Conservation (phyloP, 495 filamentous ascomycete genomes). For the Haplographium delicatum region DNA sequence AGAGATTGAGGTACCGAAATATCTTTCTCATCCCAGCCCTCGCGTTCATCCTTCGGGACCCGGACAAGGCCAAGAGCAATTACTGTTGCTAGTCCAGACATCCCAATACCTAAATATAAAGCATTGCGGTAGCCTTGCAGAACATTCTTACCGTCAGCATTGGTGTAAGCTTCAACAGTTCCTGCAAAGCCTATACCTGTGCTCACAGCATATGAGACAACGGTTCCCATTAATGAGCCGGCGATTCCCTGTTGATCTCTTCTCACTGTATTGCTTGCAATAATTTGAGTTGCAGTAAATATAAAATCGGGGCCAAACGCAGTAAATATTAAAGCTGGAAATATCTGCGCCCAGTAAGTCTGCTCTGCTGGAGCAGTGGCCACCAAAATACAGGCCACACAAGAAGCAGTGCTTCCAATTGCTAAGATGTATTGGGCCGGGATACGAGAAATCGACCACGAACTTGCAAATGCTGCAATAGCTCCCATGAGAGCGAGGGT, state of each 20-base stretch:
- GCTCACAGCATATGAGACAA: slow-evolving; percentile 44
- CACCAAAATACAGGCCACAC: slow-evolving; percentile 35
- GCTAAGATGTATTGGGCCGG: slow-evolving; percentile 47
- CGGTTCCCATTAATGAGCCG: slow-evolving; percentile 40
- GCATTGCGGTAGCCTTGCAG: slow-evolving; percentile 38
- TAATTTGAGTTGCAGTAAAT: slow-evolving; percentile 48
- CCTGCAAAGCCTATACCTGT: slow-evolving; percentile 46
- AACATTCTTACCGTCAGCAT: slow-evolving; percentile 21
- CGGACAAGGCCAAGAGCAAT: slow-evolving; percentile 36
- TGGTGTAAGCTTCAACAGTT: slow-evolving; percentile 36
- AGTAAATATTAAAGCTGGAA: slow-evolving; percentile 41
- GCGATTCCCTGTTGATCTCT: slow-evolving; percentile 45
- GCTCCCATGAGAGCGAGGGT: slow-evolving; percentile 35
- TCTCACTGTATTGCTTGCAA: slow-evolving; percentile 47
- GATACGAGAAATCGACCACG: slow-evolving; percentile 43
- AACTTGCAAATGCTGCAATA: slow-evolving; percentile 30
- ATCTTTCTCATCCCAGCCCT: too few species aligned
- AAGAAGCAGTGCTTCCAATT: slow-evolving; percentile 36
- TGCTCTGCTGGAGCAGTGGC: slow-evolving; percentile 45
- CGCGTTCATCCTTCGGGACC: slow-evolving; percentile 36
- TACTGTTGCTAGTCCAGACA: slow-evolving; percentile 35
- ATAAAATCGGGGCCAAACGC: slow-evolving; percentile 46
- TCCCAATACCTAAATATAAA: slow-evolving; percentile 38
- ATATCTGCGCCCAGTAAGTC: slow-evolving; percentile 46
- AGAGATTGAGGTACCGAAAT: too few species aligned